Evolutionary conservation across 345 rosid genomes (phyloP).

Genomic region (Arabidopsis suecica): DNA sequence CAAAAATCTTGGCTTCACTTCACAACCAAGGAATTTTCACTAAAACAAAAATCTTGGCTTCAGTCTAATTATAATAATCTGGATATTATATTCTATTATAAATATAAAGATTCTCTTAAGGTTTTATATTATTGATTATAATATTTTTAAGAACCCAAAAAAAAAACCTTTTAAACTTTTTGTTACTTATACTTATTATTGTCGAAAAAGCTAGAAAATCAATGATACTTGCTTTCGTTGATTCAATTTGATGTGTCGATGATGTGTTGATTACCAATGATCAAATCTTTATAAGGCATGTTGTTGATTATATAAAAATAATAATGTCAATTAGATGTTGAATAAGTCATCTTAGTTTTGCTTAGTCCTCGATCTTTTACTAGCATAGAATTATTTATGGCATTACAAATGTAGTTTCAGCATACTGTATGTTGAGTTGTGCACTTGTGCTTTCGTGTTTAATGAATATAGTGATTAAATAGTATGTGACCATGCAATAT

Average conservation of each 20-base stretch:
- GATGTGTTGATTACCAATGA: not conserved
- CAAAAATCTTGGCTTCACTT: conserved; percentile 9
- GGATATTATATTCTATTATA: not conserved
- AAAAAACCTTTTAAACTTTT: not conserved
- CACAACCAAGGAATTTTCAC: not conserved
- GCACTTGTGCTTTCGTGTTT: conserved; percentile 9
- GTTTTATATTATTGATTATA: not conserved
- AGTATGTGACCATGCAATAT: not conserved
- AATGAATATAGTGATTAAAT: not conserved
- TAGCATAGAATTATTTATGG: not conserved
- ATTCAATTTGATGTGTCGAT: not conserved
- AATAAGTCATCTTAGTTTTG: not conserved
- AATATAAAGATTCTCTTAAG: not conserved
- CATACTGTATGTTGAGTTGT: not conserved
- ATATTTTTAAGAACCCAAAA: not conserved
- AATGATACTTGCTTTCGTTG: not conserved
- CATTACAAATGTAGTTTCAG: not conserved
- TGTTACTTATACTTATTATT: not conserved
- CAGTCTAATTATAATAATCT: not conserved
- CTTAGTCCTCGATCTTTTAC: not conserved
- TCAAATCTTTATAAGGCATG: not conserved
- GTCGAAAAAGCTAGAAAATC: not conserved
- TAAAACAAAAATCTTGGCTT: not conserved
- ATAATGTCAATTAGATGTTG: not conserved
- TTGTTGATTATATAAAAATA: not conserved